phyloP scores from a whole-genome alignment of 2,329 filamentous ascomycete genomes.

The Tolypocladium cylindrosporum region DNA sequence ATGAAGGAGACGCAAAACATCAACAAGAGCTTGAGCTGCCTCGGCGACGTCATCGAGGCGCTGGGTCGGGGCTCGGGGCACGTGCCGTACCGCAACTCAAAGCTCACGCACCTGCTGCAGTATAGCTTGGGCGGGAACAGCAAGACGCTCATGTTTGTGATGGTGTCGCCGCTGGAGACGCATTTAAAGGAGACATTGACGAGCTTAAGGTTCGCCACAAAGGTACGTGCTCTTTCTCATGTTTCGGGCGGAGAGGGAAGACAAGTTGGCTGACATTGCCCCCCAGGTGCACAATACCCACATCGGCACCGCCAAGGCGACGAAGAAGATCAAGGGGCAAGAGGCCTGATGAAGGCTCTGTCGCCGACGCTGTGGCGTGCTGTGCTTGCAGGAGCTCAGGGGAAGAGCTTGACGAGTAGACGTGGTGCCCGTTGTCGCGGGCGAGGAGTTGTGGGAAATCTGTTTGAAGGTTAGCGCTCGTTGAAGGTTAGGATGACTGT shows the following conservation, averaged over 20 bases:
- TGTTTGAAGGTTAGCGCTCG: background rate
- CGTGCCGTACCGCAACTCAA: constrained; percentile 91
- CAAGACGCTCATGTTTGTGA: constrained; percentile 98
- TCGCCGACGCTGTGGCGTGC: background rate
- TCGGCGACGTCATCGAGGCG: constrained; percentile 90
- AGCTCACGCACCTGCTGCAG: constrained; percentile 91
- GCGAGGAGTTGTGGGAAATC: background rate
- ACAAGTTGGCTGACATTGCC: background rate
- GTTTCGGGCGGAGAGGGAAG: background rate
- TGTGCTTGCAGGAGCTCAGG: background rate
- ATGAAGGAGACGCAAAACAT: constrained; percentile 95
- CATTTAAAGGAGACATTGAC: constrained; percentile 90
- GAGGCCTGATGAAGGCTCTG: constrained; percentile 14
- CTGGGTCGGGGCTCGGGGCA: constrained; percentile 78
- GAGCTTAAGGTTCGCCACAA: constrained; percentile 90
- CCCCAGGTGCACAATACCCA: constrained; percentile 73
- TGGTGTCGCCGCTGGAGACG: constrained; percentile 85
- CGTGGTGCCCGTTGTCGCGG: background rate
- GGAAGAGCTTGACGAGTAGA: background rate
- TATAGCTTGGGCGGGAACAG: constrained; percentile 91
- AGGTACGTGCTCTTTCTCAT: constrained; percentile 42
- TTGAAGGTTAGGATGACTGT: background rate
- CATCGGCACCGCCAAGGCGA: constrained; percentile 78
- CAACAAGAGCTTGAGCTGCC: constrained; percentile 85
- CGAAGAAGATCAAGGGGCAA: constrained; percentile 44